Conservation (phyloP, 2,329 filamentous ascomycete species). For the Blastomyces gilchristii region DNA sequence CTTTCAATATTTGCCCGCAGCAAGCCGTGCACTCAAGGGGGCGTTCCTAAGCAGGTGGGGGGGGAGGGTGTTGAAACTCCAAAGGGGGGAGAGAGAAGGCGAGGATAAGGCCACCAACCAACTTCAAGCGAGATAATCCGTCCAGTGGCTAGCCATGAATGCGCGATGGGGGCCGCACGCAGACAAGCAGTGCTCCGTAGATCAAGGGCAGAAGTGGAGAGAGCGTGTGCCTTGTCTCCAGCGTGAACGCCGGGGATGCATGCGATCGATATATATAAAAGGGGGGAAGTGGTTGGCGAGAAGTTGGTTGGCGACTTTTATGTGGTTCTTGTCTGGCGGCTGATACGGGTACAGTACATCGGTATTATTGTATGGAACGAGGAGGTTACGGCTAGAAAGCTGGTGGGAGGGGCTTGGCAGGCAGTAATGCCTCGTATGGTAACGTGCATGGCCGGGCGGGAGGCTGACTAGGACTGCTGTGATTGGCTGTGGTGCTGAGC, state of each 20-base stretch:
- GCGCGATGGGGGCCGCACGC: neutral
- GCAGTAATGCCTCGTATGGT: neutral
- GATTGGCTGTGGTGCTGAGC: neutral
- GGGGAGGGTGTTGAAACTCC: neutral
- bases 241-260: neutral
- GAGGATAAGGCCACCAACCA: constrained; percentile 1
- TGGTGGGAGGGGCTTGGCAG: neutral
- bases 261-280: neutral
- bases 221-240: neutral
- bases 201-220: neutral
- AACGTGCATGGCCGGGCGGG: neutral
- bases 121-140: neutral
- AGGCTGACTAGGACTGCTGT: neutral
- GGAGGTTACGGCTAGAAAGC: no score
- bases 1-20: neutral
- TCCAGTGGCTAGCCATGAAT: constrained; percentile 8
- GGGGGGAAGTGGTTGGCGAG: neutral
- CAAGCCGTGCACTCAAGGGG: neutral
- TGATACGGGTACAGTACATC: no score
- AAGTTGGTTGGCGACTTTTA: no score
- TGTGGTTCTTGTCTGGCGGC: no score
- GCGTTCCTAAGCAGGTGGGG: neutral
- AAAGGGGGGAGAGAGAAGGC: neutral
- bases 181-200: neutral
- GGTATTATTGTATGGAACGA: no score